These are phyloP conservation scores for Trichoderma sp. DNA, from an alignment of 2,329 filamentous ascomycete genomes.

Conservation along the genomic window DNA sequence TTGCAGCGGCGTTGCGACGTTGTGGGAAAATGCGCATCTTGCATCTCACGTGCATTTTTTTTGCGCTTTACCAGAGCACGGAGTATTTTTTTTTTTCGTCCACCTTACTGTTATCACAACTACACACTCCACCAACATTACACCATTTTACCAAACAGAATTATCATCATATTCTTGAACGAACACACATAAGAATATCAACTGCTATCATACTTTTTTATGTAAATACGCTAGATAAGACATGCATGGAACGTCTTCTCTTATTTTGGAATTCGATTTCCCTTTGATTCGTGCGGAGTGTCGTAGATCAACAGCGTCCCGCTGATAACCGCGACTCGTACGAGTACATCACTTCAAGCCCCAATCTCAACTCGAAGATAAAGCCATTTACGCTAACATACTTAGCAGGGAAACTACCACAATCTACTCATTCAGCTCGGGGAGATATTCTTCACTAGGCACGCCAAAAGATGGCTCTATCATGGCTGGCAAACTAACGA, in stretches of 20 bases:
- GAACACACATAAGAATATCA: background rate
- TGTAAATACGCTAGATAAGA: background rate
- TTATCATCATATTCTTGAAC: background rate
- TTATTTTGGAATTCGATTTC: background rate
- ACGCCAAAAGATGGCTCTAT: background rate
- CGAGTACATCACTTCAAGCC: background rate
- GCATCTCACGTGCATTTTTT: conserved; percentile 20
- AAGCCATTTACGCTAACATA: background rate
- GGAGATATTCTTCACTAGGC: background rate
- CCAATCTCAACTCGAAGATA: background rate
- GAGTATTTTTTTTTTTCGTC: background rate
- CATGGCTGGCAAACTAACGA: background rate
- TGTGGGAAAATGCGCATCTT: background rate
- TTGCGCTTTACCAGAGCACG: background rate
- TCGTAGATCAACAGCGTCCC: background rate
- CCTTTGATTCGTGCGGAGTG: background rate
- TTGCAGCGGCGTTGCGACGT: background rate
- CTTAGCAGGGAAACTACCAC: background rate
- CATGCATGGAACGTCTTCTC: background rate
- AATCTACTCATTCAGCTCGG: conserved; percentile 2
- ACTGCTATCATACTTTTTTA: background rate
- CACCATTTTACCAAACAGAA: background rate
- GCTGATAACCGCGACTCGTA: background rate
- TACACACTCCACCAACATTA: background rate
- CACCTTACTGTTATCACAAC: background rate